These are phyloP conservation scores for Blastobotrys proliferans DNA, from an alignment of 1,139 yeast genomes.

Conservation along the genomic window DNA sequence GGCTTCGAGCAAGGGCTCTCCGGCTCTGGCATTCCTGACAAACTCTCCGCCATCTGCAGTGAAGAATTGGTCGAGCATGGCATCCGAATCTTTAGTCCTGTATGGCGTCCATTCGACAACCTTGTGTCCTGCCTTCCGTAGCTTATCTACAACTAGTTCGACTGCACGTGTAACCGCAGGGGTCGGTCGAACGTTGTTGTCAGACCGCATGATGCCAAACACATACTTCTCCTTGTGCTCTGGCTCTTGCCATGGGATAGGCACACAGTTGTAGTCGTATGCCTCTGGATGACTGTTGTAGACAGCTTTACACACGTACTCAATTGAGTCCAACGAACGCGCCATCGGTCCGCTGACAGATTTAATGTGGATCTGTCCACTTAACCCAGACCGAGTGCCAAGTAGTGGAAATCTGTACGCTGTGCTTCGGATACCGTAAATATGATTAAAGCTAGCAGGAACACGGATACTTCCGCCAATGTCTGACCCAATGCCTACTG, in stretches of 20 bases:
- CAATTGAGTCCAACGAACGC: conserved; percentile 52
- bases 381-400: conserved; percentile 34
- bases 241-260: conserved; percentile 35
- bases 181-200: conserved; percentile 32
- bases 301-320: conserved; percentile 50
- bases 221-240: conserved; percentile 26
- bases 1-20: conserved; percentile 7
- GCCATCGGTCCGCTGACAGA: conserved; percentile 49
- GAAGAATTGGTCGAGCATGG: conserved; percentile 14
- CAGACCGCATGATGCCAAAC: conserved; percentile 34
- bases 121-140: conserved; percentile 34
- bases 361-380: conserved; percentile 43
- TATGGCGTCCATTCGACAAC: conserved; percentile 41
- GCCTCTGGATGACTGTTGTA: conserved; percentile 55
- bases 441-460: conserved; percentile 51
- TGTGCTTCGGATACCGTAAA: conserved; percentile 50
- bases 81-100: conserved; percentile 13
- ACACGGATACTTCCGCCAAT: conserved; percentile 59
- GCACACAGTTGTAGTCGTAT: conserved; percentile 45
- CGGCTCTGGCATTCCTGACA: background rate
- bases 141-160: conserved; percentile 26
- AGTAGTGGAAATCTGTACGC: conserved; percentile 45
- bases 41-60: conserved; percentile 24
- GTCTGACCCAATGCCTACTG: conserved; percentile 56
- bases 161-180: conserved; percentile 45